A percentile compares a stretch with the other conserved stretches of the same genome.
Conservation (phyloP, 164 flowering plant species). For the Dillenia suffruticosa region DNA sequence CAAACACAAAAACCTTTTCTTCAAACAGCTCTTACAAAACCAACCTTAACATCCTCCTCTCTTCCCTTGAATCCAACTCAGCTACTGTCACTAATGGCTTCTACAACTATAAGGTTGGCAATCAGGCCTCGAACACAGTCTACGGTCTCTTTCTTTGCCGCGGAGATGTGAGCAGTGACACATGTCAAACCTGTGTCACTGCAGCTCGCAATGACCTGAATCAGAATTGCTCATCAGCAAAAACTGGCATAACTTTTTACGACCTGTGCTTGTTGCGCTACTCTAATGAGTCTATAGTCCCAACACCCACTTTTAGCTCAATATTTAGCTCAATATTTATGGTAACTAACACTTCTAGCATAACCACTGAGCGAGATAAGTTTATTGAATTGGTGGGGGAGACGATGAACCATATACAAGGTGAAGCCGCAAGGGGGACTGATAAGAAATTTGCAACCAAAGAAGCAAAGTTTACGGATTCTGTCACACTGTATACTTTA, state of each 20-base stretch:
- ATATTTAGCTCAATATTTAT: neutral
- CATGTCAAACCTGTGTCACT: constrained; percentile 17
- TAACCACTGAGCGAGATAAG: neutral
- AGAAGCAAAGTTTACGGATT: neutral
- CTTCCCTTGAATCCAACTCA: constrained; percentile 2
- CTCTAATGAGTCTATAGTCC: constrained; percentile 8
- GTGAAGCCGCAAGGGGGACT: neutral
- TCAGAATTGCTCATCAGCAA: constrained; percentile 7
- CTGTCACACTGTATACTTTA: constrained; percentile 7
- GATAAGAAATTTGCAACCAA: constrained; percentile 2
- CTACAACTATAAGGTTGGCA: constrained; percentile 9
- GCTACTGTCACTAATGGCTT: constrained; percentile 12
- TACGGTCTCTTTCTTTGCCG: constrained; percentile 19
- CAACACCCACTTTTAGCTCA: neutral
- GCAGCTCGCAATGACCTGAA: constrained; percentile 2
- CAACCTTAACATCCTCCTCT: constrained; percentile 19
- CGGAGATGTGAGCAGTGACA: constrained; percentile 15
- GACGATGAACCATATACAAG: neutral
- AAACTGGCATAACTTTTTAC: constrained; percentile 17
- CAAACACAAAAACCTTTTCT: neutral
- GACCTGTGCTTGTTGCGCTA: constrained; percentile 23
- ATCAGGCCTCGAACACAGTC: constrained; percentile 8
- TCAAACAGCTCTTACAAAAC: constrained; percentile 7
- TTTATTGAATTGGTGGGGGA: neutral
- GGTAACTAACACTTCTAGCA: neutral